A percentile compares a stretch with the other conserved stretches of the same genome.
phyloP scores from a whole-genome alignment of 768 basidiomycete genomes.

The Boletales sp. region DNA sequence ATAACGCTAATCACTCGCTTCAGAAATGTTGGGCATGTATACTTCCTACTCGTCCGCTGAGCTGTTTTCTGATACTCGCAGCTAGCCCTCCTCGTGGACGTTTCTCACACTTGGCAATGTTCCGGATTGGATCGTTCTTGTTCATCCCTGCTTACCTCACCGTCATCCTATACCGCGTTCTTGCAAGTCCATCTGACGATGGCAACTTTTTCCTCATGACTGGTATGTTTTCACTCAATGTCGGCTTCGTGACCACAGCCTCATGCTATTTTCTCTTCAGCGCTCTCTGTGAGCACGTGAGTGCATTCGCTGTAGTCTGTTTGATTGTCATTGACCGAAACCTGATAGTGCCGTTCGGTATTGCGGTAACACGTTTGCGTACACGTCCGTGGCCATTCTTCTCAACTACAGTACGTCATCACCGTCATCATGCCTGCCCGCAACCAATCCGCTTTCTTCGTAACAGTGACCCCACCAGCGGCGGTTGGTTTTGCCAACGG shows the following conservation, averaged over 20 bases:
- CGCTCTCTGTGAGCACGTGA: slow-evolving; percentile 77
- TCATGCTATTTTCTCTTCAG: slow-evolving; percentile 35
- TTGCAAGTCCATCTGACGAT: slow-evolving; percentile 66
- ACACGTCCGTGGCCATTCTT: slow-evolving; percentile 86
- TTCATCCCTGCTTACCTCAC: slow-evolving; percentile 90
- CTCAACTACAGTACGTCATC: slow-evolving; percentile 70
- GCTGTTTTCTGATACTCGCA: slow-evolving; percentile 7
- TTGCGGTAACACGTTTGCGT: slow-evolving; percentile 84
- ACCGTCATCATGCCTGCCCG: too few relatives aligned
- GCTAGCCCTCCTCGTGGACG: slow-evolving; percentile 73
- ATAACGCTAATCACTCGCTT: neutral
- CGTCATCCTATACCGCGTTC: slow-evolving; percentile 66
- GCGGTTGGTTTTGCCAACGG: slow-evolving; percentile 93
- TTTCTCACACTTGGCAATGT: slow-evolving; percentile 86
- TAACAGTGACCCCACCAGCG: slow-evolving; percentile 82
- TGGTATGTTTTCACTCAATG: slow-evolving; percentile 41
- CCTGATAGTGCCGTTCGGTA: slow-evolving; percentile 72
- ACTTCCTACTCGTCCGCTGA: neutral
- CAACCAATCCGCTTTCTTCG: neutral
- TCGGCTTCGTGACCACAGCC: neutral
- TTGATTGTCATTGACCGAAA: neutral
- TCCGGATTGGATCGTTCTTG: slow-evolving; percentile 78
- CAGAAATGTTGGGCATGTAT: slow-evolving; percentile 63
- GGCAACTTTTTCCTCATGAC: slow-evolving; percentile 81
- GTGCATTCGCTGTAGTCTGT: slow-evolving; percentile 20